These are phyloP conservation scores for Arthrobotrys entomopaga DNA, from an alignment of 2,329 filamentous ascomycete genomes.

Conservation along the genomic window DNA sequence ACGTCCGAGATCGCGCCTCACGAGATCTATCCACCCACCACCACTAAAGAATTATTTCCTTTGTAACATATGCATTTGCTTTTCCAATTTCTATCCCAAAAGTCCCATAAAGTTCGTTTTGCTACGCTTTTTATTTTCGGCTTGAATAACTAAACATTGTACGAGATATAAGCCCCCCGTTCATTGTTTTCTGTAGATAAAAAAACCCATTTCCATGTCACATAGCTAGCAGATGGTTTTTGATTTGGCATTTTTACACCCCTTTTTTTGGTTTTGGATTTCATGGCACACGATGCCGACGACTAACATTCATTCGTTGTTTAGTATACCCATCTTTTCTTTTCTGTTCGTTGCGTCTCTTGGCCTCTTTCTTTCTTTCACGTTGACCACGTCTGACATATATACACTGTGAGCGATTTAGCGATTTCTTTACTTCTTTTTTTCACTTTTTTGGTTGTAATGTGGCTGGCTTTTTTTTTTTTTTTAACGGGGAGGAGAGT, in stretches of 20 bases:
- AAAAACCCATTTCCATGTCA: conserved; percentile 9
- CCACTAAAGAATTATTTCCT: conserved; percentile 36
- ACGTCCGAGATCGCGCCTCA: conserved; percentile 40
- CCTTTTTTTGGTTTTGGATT: conserved; percentile 16
- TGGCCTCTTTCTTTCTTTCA: conserved; percentile 17
- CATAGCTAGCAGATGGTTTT: conserved; percentile 39
- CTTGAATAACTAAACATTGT: not conserved
- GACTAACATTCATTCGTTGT: conserved; percentile 39
- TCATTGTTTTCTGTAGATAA: conserved; percentile 32
- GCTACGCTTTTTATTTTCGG: conserved; percentile 5
- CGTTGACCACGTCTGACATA: conserved; percentile 49
- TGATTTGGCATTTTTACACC: conserved; percentile 12
- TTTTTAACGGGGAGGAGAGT: conserved; percentile 37
- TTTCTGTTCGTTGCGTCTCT: conserved; percentile 7
- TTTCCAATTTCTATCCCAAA: conserved; percentile 46
- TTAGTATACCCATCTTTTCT: conserved; percentile 8
- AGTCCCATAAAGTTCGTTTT: conserved; percentile 48
- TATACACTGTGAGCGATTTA: conserved; percentile 54
- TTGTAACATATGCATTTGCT: conserved; percentile 38
- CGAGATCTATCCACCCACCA: conserved; percentile 38
- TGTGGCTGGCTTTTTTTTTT: conserved; percentile 24
- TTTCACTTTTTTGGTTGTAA: conserved; percentile 8
- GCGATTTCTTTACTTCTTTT: conserved; percentile 36
- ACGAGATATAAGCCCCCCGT: conserved; percentile 27
- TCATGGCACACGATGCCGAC: conserved; percentile 40